Conservation (phyloP, 2,329 filamentous ascomycete genomes). For the Sarocladiaceae sp. region DNA sequence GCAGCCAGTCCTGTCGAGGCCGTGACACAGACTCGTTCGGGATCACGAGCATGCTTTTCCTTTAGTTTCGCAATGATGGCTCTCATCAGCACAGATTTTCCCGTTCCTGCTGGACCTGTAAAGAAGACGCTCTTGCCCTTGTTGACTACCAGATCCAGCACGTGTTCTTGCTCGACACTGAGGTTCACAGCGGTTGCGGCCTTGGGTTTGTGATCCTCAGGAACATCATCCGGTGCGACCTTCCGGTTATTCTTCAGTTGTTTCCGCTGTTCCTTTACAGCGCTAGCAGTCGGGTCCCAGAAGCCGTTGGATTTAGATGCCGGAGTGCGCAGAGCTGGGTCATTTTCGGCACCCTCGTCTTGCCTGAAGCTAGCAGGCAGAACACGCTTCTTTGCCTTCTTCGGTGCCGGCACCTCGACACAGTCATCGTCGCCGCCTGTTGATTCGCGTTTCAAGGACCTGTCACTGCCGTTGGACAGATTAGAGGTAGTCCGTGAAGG, state of each 20-base stretch:
- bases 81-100: constrained; percentile 92
- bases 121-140: constrained; percentile 89
- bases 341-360: constrained; percentile 17
- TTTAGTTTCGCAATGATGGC: constrained; percentile 80
- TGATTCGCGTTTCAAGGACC: constrained; percentile 36
- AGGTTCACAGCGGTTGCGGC: constrained; percentile 57
- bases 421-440: constrained; percentile 22
- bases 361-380: constrained; percentile 46
- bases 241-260: constrained; percentile 52
- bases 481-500: constrained; percentile 14
- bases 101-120: constrained; percentile 91
- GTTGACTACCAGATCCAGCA: constrained; percentile 76
- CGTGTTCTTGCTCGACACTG: constrained; percentile 79
- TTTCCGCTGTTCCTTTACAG: constrained; percentile 72
- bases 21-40: constrained; percentile 84
- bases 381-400: constrained; percentile 53
- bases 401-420: constrained; percentile 17
- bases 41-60: constrained; percentile 67
- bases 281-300: constrained; percentile 71
- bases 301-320: constrained; percentile 31
- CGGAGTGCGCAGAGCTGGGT: constrained; percentile 20
- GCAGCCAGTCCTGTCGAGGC: constrained; percentile 93
- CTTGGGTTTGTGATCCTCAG: constrained; percentile 33
- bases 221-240: constrained; percentile 36
- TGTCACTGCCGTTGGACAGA: constrained; percentile 15